These are phyloP conservation scores for Biscogniauxia sp. DNA, from an alignment of 2,329 filamentous ascomycete species.

Conservation along the genomic window DNA sequence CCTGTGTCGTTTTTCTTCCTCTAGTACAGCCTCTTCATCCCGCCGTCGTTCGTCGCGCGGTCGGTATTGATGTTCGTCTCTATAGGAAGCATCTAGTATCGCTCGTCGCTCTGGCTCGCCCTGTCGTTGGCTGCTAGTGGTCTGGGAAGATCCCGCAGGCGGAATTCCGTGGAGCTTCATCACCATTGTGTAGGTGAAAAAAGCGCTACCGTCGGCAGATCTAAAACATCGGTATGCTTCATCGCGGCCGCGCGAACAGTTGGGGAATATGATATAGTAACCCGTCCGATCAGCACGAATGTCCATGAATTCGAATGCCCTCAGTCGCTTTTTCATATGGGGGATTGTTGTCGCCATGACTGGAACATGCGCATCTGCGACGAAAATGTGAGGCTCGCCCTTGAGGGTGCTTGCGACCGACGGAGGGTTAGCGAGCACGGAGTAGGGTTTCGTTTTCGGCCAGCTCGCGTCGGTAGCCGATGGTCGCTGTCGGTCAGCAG, in stretches of 20 bases:
- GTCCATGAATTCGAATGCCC: constrained; percentile 76
- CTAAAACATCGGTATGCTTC: constrained; percentile 80
- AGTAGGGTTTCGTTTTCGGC: constrained; percentile 46
- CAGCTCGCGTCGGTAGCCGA: constrained; percentile 36
- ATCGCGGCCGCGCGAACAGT: constrained; percentile 70
- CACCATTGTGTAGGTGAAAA: constrained; percentile 89
- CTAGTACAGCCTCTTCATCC: constrained; percentile 78
- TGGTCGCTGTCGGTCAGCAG: constrained; percentile 48
- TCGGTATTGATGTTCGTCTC: constrained; percentile 63
- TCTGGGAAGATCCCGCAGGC: constrained; percentile 30
- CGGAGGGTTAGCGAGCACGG: constrained; percentile 59
- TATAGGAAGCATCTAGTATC: constrained; percentile 48
- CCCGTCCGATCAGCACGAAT: constrained; percentile 82
- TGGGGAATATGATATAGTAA: constrained; percentile 89
- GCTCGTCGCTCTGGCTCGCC: constrained; percentile 28
- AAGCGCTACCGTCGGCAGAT: constrained; percentile 73
- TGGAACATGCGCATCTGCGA: constrained; percentile 82
- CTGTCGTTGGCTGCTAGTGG: constrained; percentile 22
- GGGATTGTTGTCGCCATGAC: constrained; percentile 81
- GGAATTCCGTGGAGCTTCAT: constrained; percentile 70
- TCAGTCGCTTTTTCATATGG: constrained; percentile 87
- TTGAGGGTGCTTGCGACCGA: constrained; percentile 68
- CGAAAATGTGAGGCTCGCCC: constrained; percentile 84
- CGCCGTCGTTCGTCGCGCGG: constrained; percentile 67
- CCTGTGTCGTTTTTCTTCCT: constrained; percentile 85